Percentiles rank a stretch among this genome's conserved stretches.
Conservation (phyloP, 306 rosid genomes). For the Vicia sativa region DNA sequence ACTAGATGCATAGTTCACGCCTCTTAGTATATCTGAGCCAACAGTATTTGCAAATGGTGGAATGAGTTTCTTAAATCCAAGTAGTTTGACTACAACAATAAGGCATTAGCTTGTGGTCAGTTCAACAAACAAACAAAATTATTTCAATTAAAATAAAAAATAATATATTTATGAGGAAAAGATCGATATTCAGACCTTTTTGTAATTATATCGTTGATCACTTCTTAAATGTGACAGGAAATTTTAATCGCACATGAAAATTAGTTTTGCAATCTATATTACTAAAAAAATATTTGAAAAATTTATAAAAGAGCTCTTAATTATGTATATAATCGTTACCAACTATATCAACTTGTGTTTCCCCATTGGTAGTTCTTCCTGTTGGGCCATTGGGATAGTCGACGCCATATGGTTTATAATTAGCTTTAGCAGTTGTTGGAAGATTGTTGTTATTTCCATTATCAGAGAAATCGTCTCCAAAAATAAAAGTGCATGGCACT, state of each 20-base stretch:
- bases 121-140: too few relatives aligned
- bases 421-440: slow-evolving; percentile 23
- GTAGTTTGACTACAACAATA: slow-evolving; percentile 5
- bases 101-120: background rate
- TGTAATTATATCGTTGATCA: background rate
- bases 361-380: slow-evolving; percentile 61
- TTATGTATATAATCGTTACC: background rate
- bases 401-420: slow-evolving; percentile 62
- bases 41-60: slow-evolving; percentile 35
- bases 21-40: slow-evolving; percentile 40
- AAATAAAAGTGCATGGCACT: too few relatives aligned
- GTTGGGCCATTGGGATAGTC: slow-evolving; percentile 51
- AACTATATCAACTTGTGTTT: slow-evolving; percentile 6
- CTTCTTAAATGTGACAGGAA: too few relatives aligned
- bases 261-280: too few relatives aligned
- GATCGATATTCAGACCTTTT: background rate
- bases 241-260: too few relatives aligned
- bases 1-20: slow-evolving; percentile 50
- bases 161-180: too few relatives aligned
- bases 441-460: slow-evolving; percentile 62
- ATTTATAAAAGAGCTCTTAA: background rate
- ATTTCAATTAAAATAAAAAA: too few relatives aligned
- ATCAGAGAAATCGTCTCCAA: too few relatives aligned
- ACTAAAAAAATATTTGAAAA: too few relatives aligned
- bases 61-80: slow-evolving; percentile 32